Evolutionary conservation across 768 basidiomycete genomes (phyloP).

Genomic region (Suillus brevipes): DNA sequence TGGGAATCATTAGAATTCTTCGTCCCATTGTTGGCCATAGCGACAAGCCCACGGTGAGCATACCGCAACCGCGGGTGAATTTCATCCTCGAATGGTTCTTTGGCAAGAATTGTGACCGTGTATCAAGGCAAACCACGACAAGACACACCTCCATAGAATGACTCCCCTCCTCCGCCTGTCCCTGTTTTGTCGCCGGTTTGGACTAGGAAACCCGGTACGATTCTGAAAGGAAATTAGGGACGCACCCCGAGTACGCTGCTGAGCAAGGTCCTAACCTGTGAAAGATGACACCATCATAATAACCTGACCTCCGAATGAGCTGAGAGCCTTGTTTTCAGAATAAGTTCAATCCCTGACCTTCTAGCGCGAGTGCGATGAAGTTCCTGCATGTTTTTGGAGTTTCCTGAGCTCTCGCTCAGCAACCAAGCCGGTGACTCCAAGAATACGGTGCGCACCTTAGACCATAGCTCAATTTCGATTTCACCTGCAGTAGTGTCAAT

Average conservation of each 20-base stretch:
- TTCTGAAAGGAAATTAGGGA: constrained; percentile 37
- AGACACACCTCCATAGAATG: constrained; percentile 81
- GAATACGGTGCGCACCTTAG: constrained; percentile 53
- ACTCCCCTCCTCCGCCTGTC: constrained; percentile 90
- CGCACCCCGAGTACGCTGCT: neutral
- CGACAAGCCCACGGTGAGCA: constrained; percentile 87
- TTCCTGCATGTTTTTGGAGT: constrained; percentile 93
- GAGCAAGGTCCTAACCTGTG: constrained; percentile 62
- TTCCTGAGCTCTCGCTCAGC: constrained; percentile 52
- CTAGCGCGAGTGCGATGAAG: constrained; percentile 84
- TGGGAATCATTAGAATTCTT: constrained; percentile 93
- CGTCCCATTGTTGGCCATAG: constrained; percentile 88
- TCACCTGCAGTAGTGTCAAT: constrained; percentile 88
- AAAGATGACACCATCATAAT: constrained; percentile 95
- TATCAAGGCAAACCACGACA: neutral
- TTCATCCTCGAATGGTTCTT: constrained; percentile 94
- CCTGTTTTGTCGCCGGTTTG: constrained; percentile 95
- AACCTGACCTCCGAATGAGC: constrained; percentile 51
- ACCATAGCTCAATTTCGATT: constrained; percentile 89
- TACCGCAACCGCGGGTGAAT: constrained; percentile 90
- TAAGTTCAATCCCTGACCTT: constrained; percentile 59
- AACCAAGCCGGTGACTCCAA: neutral
- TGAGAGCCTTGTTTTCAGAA: neutral
- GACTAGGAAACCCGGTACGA: constrained; percentile 89
- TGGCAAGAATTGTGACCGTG: constrained; percentile 1